Conservation (phyloP, 2,329 filamentous ascomycete species). For the Fusarium tjaetaba region DNA sequence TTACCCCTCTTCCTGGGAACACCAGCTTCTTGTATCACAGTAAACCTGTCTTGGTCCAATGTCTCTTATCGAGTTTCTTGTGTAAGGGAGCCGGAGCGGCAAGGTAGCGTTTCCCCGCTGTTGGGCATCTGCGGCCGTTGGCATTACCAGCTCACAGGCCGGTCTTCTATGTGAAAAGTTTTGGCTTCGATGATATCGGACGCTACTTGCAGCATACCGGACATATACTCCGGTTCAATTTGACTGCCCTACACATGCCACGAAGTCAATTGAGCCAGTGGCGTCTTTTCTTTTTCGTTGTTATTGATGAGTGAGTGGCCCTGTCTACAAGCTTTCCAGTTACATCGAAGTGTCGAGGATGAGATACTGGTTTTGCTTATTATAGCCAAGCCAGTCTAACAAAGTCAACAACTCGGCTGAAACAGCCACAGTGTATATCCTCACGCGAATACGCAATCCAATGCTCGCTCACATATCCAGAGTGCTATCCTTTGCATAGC, state of each 20-base stretch:
- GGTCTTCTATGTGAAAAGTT: background rate
- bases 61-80: constrained; percentile 8
- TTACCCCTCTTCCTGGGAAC: constrained; percentile 4
- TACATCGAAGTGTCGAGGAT: background rate
- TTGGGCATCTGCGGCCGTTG: constrained; percentile 13
- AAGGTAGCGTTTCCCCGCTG: background rate
- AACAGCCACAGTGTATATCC: constrained; percentile 3
- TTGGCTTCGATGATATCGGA: background rate
- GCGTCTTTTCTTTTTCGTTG: background rate
- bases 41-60: background rate
- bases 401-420: constrained; percentile 6
- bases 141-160: background rate
- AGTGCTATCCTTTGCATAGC: background rate
- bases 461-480: background rate
- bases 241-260: background rate
- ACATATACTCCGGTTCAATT: background rate
- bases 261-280: background rate
- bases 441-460: background rate
- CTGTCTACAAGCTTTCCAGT: background rate
- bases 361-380: background rate
- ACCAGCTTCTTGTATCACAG: background rate
- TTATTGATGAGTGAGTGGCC: background rate
- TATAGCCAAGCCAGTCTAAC: background rate
- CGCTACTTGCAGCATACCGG: background rate
- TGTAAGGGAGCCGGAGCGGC: background rate